Conservation (phyloP, 2,329 filamentous ascomycete species). For the Calonectria leucothoes region DNA sequence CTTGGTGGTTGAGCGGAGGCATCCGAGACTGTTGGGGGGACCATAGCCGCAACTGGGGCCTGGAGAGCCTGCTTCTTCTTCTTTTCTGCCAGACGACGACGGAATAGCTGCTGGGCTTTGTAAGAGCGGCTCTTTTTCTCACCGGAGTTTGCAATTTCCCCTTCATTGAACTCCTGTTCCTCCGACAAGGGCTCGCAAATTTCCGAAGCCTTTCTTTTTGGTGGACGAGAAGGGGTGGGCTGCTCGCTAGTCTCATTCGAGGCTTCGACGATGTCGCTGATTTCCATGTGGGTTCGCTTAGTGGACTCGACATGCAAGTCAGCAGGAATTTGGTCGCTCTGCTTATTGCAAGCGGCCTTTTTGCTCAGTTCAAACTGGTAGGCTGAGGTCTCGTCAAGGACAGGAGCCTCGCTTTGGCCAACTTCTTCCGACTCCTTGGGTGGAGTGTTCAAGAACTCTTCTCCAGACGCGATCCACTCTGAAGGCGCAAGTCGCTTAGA, state of each 20-base stretch:
- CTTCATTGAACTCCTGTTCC: constrained; percentile 19
- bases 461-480: constrained; percentile 44
- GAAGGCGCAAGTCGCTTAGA: constrained; percentile 15
- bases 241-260: background rate
- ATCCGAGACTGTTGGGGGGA: background rate
- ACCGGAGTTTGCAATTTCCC: too few relatives aligned
- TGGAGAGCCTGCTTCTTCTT: background rate
- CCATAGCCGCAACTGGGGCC: background rate
- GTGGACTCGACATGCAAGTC: background rate
- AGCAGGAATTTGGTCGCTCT: background rate
- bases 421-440: constrained; percentile 1
- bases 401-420: background rate
- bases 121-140: background rate
- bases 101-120: background rate
- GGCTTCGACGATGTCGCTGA: constrained; percentile 12
- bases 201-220: constrained; percentile 43
- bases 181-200: constrained; percentile 38
- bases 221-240: background rate
- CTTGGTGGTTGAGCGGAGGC: constrained; percentile 24
- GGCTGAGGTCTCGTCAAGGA: constrained; percentile 45
- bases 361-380: constrained; percentile 46
- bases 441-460: constrained; percentile 47
- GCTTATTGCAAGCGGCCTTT: constrained; percentile 12
- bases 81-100: background rate
- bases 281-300: constrained; percentile 9